Base-by-base conservation (phyloP, 768 basidiomycete species). In the Boletellus emodensis region DNA sequence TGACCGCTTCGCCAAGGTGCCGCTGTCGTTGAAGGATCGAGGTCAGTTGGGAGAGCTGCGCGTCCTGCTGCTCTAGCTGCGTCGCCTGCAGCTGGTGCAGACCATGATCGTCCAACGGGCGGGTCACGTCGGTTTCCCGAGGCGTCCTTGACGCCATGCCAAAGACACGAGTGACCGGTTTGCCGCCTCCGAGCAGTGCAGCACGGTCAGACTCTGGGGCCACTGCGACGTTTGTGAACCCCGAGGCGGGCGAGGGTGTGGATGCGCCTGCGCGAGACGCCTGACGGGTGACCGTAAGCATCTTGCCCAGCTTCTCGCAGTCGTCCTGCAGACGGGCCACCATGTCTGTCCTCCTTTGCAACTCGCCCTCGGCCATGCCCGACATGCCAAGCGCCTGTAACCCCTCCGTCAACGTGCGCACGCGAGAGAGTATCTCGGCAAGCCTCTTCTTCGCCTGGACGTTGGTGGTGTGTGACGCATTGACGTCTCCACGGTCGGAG, bases 341-440 rank as follows among this genome's bases (percentile, higher is more conserved):
- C 84, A 96, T 85, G 61, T 94, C 94, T 53, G 85, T 85, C 54
- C 95, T 76, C 49, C 95, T 74, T 70, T 87, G 85, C 60, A 92
- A 74, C 75, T 98, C 95, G n/a, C 95, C 95, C 66, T 92, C 84
- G 56, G 82, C 85, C 78, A 97, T 80, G 34, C 89, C 91, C 37
- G 74, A 72, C 66, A 81, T 67, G 8, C 75, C 87, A 34, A 90
- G 75, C 36, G 73, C 77, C 59, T 79, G 74, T 59, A 94, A 71
- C 10, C 84, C 91, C 57, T 76, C 75, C 17, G 83, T 87, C 13
- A 97, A 75, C 2, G 66, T 75, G 5, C 84, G 83, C 18, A 94
- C 77, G n/a, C 92, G 78, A 30, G 80, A 72, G n/a, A 91, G 76
- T 50, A 85, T 73, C 43, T 83, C 82, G 20, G 90, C 88, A 33